These are phyloP conservation scores for Hibiscus tridactylites DNA, from an alignment of 345 rosid genomes.

Conservation along the genomic window DNA sequence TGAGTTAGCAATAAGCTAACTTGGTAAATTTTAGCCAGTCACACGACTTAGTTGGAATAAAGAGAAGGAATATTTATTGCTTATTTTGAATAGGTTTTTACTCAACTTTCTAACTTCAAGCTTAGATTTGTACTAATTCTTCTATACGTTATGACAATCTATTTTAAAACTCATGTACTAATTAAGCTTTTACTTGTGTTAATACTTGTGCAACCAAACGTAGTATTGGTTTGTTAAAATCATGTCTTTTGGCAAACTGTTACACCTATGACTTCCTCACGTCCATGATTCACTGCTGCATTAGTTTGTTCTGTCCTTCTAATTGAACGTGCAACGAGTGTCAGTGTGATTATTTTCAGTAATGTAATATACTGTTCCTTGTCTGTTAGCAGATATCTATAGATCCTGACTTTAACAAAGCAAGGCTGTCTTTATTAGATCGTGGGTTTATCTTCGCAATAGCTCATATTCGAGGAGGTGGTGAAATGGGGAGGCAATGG, in stretches of 20 bases:
- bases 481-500: slow-evolving; percentile 98
- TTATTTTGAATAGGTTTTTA: no score
- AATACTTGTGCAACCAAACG: no score
- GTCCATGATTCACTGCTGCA: not conserved
- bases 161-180: no score
- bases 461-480: slow-evolving; percentile 97
- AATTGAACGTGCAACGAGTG: not conserved
- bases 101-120: no score
- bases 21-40: no score
- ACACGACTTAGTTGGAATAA: no score
- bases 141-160: no score
- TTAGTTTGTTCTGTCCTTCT: not conserved
- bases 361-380: not conserved
- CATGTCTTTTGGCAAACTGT: not conserved
- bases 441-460: slow-evolving; percentile 81
- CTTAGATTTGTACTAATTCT: no score
- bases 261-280: not conserved
- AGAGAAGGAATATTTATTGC: no score
- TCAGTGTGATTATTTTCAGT: not conserved
- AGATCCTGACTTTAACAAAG: slow-evolving; percentile 65
- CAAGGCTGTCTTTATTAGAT: slow-evolving; percentile 78
- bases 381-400: slow-evolving; percentile 37
- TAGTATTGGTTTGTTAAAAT: not conserved
- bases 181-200: no score
- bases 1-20: no score